A percentile compares a stretch with the other conserved stretches of the same genome.
These are phyloP conservation scores for Boletales sp. DNA, from an alignment of 768 basidiomycete genomes.

Conservation along the genomic window DNA sequence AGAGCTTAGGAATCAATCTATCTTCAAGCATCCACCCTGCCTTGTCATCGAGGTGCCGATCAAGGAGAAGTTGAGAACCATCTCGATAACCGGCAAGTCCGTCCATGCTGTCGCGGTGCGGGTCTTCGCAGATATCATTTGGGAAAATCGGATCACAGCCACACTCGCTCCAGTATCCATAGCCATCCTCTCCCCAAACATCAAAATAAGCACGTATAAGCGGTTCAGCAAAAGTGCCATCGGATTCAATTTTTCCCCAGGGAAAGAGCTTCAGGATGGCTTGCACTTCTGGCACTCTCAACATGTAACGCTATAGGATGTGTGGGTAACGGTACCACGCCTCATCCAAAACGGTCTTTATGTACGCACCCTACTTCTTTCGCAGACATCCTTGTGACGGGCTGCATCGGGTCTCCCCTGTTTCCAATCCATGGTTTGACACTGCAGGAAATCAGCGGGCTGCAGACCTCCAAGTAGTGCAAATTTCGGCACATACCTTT, in stretches of 20 bases:
- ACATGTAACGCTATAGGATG: slow-evolving; percentile 34
- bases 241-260: slow-evolving; percentile 42
- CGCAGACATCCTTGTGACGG: slow-evolving; percentile 33
- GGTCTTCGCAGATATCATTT: slow-evolving; percentile 5
- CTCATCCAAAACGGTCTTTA: neutral
- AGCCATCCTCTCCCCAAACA: slow-evolving; percentile 37
- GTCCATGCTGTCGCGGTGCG: neutral
- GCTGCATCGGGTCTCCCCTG: slow-evolving; percentile 23
- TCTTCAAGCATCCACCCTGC: slow-evolving; percentile 30
- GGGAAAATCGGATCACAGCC: slow-evolving; percentile 30
- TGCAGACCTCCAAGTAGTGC: neutral
- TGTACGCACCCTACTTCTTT: slow-evolving; percentile 27
- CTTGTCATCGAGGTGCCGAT: slow-evolving; percentile 28
- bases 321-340: neutral
- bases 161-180: slow-evolving; percentile 41
- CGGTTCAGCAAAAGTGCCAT: slow-evolving; percentile 36
- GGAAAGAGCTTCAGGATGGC: slow-evolving; percentile 37
- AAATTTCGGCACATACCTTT: slow-evolving; percentile 11
- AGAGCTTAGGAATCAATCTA: slow-evolving; percentile 32
- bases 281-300: slow-evolving; percentile 31
- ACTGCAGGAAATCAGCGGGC: slow-evolving; percentile 19
- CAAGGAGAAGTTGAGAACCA: slow-evolving; percentile 32
- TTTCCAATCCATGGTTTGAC: slow-evolving; percentile 37
- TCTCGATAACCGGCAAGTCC: slow-evolving; percentile 25
- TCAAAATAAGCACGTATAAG: slow-evolving; percentile 33